These are phyloP conservation scores for Phytopythium oedochilum DNA, from an alignment of 352 stramenopile species.

Conservation along the genomic window DNA sequence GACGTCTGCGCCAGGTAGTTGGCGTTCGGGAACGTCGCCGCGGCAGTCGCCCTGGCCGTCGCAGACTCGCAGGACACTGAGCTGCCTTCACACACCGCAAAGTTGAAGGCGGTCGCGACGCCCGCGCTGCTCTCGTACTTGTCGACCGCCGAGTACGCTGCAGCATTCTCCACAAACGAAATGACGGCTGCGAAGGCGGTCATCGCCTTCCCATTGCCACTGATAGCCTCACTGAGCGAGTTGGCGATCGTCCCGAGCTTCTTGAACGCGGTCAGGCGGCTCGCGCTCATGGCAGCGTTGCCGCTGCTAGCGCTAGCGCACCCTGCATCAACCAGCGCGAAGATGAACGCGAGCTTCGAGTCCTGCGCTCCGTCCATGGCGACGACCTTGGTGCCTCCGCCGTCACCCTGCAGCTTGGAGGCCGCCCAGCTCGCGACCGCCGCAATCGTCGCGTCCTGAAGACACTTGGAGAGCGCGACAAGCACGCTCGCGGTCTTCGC, in stretches of 20 bases:
- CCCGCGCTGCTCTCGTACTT: conserved; percentile 24
- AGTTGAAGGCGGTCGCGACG: conserved; percentile 32
- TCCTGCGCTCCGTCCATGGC: conserved; percentile 13
- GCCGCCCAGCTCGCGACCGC: not conserved
- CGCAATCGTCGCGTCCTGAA: conserved; percentile 26
- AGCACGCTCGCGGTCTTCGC: conserved; percentile 19
- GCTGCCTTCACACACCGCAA: conserved; percentile 23
- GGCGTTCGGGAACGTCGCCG: conserved; percentile 24
- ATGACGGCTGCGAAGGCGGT: conserved; percentile 26
- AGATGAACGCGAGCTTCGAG: not conserved
- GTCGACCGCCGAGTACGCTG: conserved; percentile 25
- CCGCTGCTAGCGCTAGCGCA: conserved; percentile 15
- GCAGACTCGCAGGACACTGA: not conserved
- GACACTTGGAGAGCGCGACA: conserved; percentile 63
- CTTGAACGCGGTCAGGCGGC: conserved; percentile 31
- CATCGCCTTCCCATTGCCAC: not conserved
- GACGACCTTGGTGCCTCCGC: conserved; percentile 5
- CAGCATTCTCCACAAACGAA: conserved; percentile 29
- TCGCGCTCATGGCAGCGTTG: not conserved
- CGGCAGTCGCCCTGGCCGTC: not conserved
- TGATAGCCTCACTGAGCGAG: not conserved
- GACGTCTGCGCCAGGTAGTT: conserved; percentile 25
- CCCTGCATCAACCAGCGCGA: conserved; percentile 1
- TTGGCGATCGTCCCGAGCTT: conserved; percentile 22
- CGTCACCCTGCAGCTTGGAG: not conserved